phyloP scores from a whole-genome alignment of 176 grass and related monocot genomes.

The Thinopyrum elongatum region DNA sequence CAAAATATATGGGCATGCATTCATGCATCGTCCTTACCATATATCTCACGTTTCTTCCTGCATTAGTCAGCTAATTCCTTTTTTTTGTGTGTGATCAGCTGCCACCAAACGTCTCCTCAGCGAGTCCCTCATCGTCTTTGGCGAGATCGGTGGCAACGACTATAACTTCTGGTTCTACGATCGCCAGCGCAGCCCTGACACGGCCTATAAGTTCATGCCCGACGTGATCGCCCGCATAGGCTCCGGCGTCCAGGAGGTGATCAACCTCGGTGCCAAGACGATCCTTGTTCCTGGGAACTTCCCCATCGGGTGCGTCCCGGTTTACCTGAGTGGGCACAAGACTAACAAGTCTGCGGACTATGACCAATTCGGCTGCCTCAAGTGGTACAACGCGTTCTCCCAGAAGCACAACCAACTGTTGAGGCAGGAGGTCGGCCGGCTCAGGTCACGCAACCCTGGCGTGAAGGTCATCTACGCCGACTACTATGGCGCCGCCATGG shows the following conservation, averaged over 20 bases:
- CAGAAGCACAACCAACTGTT: slow-evolving; percentile 38
- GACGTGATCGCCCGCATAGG: slow-evolving; percentile 22
- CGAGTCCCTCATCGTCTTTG: too few species aligned
- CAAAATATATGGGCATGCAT: too few species aligned
- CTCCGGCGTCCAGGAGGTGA: slow-evolving; percentile 27
- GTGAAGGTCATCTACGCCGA: slow-evolving; percentile 20
- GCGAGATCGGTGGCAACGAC: too few species aligned
- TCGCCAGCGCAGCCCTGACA: too few species aligned
- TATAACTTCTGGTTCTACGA: too few species aligned
- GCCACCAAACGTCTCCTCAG: too few species aligned
- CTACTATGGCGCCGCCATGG: slow-evolving; percentile 22
- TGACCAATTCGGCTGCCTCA: slow-evolving; percentile 33
- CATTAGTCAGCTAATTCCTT: too few species aligned
- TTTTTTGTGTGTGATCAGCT: too few species aligned
- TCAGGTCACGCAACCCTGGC: slow-evolving; percentile 8
- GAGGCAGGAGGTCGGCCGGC: neutral
- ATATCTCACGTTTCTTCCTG: neutral
- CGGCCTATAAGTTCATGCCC: neutral
- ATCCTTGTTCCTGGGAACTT: neutral
- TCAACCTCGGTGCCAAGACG: neutral
- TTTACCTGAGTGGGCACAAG: neutral
- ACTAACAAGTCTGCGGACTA: slow-evolving; percentile 21
- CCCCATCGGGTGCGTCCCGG: neutral
- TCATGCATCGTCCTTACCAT: too few species aligned
- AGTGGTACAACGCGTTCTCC: slow-evolving; percentile 38